Evolutionary conservation across 2,329 filamentous ascomycete genomes (phyloP), one percentile per base, ranked within the genome.

Genomic region (Colletotrichum phormii): DNA sequence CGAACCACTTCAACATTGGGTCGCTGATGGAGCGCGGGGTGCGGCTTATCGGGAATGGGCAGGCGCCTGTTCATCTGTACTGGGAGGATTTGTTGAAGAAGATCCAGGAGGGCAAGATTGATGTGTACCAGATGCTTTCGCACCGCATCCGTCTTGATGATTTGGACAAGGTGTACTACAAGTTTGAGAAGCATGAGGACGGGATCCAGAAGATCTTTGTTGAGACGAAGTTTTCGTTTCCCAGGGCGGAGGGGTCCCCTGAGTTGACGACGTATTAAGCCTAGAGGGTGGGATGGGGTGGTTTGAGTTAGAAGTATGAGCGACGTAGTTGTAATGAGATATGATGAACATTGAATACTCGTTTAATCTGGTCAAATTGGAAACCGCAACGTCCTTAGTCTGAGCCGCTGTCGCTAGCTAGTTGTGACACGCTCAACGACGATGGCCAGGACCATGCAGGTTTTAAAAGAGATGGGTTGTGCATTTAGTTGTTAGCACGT

Each of bases 1-100:
- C 92, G 26, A 95, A 95, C 82, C 92, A 94, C 81, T 94, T 96
- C 86, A 94, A 94, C 82, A 91, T 96, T 76, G 94, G 95, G 11
- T 91, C 93, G 0, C 80, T 97, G 15, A 97, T 97, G 94, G 91
- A 97, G 83, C 91, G 93, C 37, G 94, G 94, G n/a, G 90, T 97
- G 76, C 91, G 93, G 1, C 88, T 97, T 57, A 95, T 91, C 55
- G 89, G 90, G 22, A 90, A 90, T 77, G 89, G 89, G 1, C 89
- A 91, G 77, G 89, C 89, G 0, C 94, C 94, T 0, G 94, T 97
- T 0, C 94, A 96, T 77, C 89, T 92, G 78, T 97, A 97, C 84
- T 97, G 94, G 95, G 87, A 94, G 29, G 89, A 93, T 4, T 85
- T 97, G n/a, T 86, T 97, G 58, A 83, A 89, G 74, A 84, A 85